Evolutionary conservation across 1,284 basidiomycete species (phyloP).

Genomic region (Rugiboletus extremiorientalis): DNA sequence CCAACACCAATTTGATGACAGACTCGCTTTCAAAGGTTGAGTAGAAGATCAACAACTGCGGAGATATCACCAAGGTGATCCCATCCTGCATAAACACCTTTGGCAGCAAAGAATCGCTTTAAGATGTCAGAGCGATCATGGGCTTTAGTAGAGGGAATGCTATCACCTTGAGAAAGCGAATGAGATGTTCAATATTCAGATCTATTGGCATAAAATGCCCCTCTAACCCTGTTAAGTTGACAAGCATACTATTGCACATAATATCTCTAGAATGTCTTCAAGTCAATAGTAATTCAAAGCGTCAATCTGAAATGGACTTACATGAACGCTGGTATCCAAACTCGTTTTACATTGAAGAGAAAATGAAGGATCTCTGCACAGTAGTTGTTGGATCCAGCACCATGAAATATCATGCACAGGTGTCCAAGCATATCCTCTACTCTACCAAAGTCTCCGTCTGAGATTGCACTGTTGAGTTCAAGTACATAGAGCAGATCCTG

Average conservation of each 20-base stretch:
- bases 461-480: conserved; percentile 24
- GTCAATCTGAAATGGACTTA: no score
- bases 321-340: conserved; percentile 30
- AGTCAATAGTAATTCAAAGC: no score
- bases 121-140: no score
- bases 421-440: conserved; percentile 32
- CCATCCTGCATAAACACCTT: background rate
- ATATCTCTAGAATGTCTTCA: conserved; percentile 24
- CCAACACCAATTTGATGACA: no score
- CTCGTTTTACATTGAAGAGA: conserved; percentile 26
- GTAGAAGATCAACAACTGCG: background rate
- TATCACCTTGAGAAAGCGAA: conserved; percentile 9
- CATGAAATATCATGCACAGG: conserved; percentile 29
- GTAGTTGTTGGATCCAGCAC: conserved; percentile 34
- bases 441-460: conserved; percentile 29
- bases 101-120: background rate
- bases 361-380: conserved; percentile 30
- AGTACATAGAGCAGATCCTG: background rate
- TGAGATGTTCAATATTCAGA: conserved; percentile 26
- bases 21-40: background rate
- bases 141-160: no score
- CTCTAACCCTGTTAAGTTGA: conserved; percentile 24
- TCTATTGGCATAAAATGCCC: conserved; percentile 29
- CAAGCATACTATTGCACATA: conserved; percentile 25
- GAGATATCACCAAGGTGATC: background rate